Evolutionary conservation across 164 flowering plant species (phyloP), one percentile per base, ranked within the genome.

Genomic region (Tetracentron sinense): DNA sequence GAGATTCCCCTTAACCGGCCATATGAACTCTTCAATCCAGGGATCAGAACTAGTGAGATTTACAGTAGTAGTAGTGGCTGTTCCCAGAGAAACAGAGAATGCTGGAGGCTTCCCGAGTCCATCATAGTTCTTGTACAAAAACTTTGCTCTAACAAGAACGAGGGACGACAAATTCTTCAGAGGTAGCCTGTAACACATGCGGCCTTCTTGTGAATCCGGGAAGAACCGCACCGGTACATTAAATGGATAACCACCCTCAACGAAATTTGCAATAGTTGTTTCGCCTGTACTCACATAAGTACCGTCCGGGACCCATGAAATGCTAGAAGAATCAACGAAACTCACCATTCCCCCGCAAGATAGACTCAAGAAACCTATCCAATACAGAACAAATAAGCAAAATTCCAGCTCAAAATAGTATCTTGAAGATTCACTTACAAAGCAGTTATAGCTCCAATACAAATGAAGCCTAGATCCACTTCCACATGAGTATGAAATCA

Each of bases 121-220:
- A 61, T 90, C 91, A 70, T 90, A 90, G 75, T 90, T 88, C 67
- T 84, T 80, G 75, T 90, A 90, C 56, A 69, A 70, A 77, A 90
- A 90, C 22, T 76, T 73, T 19, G 83, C 72, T 56, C 97, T 82
- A 15, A 90, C 82, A 33, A 90, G 91, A 64, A 86, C 75, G 49
- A 63, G 28, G 4, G 84, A 76, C 25, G 89, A 75, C 27, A 58
- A 54, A 62, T 86, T 88, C 55, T 69, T 72, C 15, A 79, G 56
- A 6, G 97, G 89, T 25, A 90, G 55, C 64, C 58, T 71, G 62
- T 81, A 90, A 69, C 97, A 90, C 17, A 76, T 73, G 20, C 87
- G 83, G n/a, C 71, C 70, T 49, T 54, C 62, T 0, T 62, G 63
- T 42, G 77, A 60, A 62, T 78, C 77, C 2, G 89, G 88, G 78